phyloP scores from a whole-genome alignment of 805 yeast genomes.

The Candida piceae region DNA sequence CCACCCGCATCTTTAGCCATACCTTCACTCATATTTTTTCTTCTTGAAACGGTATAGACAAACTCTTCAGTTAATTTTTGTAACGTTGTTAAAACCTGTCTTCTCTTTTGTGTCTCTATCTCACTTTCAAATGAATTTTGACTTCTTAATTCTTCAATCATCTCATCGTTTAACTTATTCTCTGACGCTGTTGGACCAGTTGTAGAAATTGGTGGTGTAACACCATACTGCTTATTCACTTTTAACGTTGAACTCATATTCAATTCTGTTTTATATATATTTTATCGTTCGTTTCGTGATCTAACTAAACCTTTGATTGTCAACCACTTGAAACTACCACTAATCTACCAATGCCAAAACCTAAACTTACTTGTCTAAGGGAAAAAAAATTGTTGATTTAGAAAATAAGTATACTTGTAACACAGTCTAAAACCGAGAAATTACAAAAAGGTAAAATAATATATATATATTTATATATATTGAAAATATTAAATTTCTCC shows the following conservation, averaged over 20 bases:
- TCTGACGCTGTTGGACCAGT: conserved; percentile 83
- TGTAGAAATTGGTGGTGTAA: conserved; percentile 79
- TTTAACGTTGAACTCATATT: conserved; percentile 1
- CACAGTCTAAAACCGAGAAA: not conserved
- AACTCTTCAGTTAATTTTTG: conserved; percentile 77
- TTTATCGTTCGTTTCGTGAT: too few relatives aligned
- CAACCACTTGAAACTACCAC: too few relatives aligned
- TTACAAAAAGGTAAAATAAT: too few relatives aligned
- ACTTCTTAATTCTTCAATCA: conserved; percentile 72
- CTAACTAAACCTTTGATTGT: too few relatives aligned
- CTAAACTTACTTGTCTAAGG: too few relatives aligned
- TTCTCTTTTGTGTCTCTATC: conserved; percentile 75
- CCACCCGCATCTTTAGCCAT: conserved; percentile 98
- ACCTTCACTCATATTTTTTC: conserved; percentile 91
- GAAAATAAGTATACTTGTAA: too few relatives aligned
- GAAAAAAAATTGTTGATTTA: too few relatives aligned
- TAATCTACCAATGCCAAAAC: too few relatives aligned
- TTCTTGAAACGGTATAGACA: conserved; percentile 74
- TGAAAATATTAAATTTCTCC: too few relatives aligned
- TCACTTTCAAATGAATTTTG: conserved; percentile 90
- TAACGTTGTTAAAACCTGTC: conserved; percentile 61
- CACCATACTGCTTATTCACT: conserved; percentile 46
- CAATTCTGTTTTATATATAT: too few relatives aligned
- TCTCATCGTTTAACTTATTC: conserved; percentile 62
- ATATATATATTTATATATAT: too few relatives aligned